Base-by-base conservation (phyloP, 306 rosid species). In the Gastrolobium bilobum region DNA sequence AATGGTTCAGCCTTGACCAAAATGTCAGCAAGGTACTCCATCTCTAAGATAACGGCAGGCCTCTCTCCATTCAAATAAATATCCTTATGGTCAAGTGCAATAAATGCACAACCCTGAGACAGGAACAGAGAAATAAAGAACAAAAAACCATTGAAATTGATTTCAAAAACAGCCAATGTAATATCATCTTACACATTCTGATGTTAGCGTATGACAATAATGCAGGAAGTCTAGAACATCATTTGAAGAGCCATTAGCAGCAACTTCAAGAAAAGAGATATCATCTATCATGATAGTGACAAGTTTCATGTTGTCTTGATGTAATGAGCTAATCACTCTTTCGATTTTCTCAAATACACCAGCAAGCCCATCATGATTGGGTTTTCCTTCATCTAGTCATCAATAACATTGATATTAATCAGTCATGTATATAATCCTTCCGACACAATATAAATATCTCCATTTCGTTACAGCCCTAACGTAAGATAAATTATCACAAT, bases 191-290 rank as follows among this genome's bases (percentile, higher is more conserved):
- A 93, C 99, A 43, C 79, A 70, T 86, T 90, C 96, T 75, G 97
- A 91, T 72, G 91, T 84, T 72, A 93, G 85, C 4, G 96, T 89
- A 37, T 63, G 88, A 84, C 98, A 95, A 72, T 95, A 95, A 89
- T 89, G 97, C 85, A 95, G 81, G 83, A 95, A 93, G 90, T 95
- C 95, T 38, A 91, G 75, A 82, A 89, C 97, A 68, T 84, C 89
- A 87, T 90, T 87, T 43, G 89, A 81, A 50, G 87, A 83, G 30
- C 99, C 96, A 62, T 90, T 91, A 58, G 97, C 92, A 81, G 92
- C 94, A 82, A 91, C 96, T 88, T 95, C 94, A 82, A 92, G 83
- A 31, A 89, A 89, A 69, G 98, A 88, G 9, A 91, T 73, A 64
- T 95, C 99, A 68, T 95, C 99, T 65, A 95, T 78, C 82, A 95